Evolutionary conservation across 495 filamentous ascomycete species (phyloP), one percentile per base, ranked within the genome.

Genomic region (Rhypophila decipiens): DNA sequence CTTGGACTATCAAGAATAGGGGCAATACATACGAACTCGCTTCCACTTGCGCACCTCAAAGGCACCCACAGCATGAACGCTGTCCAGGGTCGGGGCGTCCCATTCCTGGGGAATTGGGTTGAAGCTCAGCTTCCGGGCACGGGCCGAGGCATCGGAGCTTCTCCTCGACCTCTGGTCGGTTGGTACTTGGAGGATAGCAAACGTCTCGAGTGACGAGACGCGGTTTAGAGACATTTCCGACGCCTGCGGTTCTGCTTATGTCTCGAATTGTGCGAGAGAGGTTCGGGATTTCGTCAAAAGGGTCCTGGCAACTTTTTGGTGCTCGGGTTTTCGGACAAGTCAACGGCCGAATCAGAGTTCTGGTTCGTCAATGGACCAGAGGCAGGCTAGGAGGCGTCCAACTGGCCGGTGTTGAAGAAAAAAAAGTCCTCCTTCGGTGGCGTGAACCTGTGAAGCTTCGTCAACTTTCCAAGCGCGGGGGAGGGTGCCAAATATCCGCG

Each of bases 11-110:
- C 49, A 42, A 59, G 39, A 44, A 34, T 22, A 12, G 40, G 13
- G 23, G n/a, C 24, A 33, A 18, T 41, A 60, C 79, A 57, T 72
- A 86, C 83, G 64, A 43, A 85, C 70, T 60, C 85, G 74, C 60
- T 78, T 86, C 50, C 72, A 69, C 45, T 60, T 71, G 41, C 79
- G 75, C 1, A 88, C 82, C 61, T 87, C 82, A 59, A 87, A 88
- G 24, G 85, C 85, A 1, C 77, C 78, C 13, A 79, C 74, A 4
- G 83, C 74, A 45, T 78, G 68, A 22, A 65, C 55, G 27, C 52
- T 40, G 8, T 67, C 56, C n/a, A 59, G 33, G 17, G 51, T 53
- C 19, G 60, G 53, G 17, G 72, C 66, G 55, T 72, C 61, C 75
- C 75, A 78, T 44, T 60, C 63, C 38, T 68, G 60, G 0, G 74